phyloP scores from a whole-genome alignment of 495 filamentous ascomycete genomes.

The Hamigera avellanea region DNA sequence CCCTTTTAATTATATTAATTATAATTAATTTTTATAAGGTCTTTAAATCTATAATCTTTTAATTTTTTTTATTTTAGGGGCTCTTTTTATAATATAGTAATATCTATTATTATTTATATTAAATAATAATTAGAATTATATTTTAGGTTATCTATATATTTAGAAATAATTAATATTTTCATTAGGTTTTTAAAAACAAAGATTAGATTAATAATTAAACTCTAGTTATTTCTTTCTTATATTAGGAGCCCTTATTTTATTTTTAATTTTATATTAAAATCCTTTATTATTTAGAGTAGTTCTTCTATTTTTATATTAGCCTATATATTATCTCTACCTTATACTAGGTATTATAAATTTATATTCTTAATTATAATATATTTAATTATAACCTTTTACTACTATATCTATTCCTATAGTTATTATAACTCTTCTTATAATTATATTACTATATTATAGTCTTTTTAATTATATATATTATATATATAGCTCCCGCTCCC shows the following conservation, averaged over 20 bases:
- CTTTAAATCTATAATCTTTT: constrained; percentile 6
- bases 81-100: not conserved
- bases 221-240: not conserved
- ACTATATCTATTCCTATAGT: not conserved
- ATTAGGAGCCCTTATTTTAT: constrained; percentile 2
- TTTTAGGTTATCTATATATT: not conserved
- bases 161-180: not conserved
- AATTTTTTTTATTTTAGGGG: constrained; percentile 2
- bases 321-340: constrained; percentile 1
- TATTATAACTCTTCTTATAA: not conserved
- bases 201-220: constrained; percentile 7
- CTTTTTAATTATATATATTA: constrained; percentile 4
- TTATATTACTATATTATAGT: not conserved
- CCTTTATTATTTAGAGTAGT: constrained; percentile 1
- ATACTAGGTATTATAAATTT: constrained; percentile 12
- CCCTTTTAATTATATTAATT: not conserved
- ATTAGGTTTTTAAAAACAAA: not conserved
- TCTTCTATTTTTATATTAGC: not conserved
- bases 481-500: not conserved
- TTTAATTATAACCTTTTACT: not conserved
- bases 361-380: constrained; percentile 13
- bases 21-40: not conserved
- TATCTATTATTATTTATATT: constrained; percentile 3
- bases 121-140: constrained; percentile 6
- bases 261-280: constrained; percentile 1